Conservation (phyloP, 108 stramenopile genomes). For the Cyclotella cryptica region DNA sequence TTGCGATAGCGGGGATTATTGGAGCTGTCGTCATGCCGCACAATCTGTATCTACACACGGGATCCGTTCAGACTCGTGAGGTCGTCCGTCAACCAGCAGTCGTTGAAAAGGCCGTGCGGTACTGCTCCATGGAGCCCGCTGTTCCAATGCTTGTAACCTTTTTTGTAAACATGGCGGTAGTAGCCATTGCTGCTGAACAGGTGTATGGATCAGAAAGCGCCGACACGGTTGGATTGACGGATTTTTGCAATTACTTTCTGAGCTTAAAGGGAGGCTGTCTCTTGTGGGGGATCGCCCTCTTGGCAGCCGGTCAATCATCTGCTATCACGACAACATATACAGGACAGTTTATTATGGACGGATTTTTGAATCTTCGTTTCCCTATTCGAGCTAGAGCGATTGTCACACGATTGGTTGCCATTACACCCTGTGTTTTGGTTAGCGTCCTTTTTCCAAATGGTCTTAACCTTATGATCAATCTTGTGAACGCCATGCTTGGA, state of each 20-base stretch:
- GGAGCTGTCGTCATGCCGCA: constrained; percentile 91
- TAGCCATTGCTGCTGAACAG: constrained; percentile 80
- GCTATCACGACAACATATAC: constrained; percentile 90
- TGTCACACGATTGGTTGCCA: constrained; percentile 44
- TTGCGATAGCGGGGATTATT: constrained; percentile 72
- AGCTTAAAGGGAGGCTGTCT: constrained; percentile 26
- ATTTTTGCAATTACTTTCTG: not conserved
- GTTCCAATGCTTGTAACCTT: constrained; percentile 80
- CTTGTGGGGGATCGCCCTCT: constrained; percentile 82
- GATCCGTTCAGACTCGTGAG: constrained; percentile 63
- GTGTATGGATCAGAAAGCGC: constrained; percentile 52
- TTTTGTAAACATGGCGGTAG: constrained; percentile 85
- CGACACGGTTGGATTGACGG: not conserved
- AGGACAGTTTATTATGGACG: constrained; percentile 90
- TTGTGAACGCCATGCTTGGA: constrained; percentile 80
- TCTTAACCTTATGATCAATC: constrained; percentile 72
- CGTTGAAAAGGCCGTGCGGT: constrained; percentile 73
- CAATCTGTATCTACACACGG: constrained; percentile 88
- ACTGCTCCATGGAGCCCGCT: constrained; percentile 82
- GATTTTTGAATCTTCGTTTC: constrained; percentile 75
- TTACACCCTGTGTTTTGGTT: constrained; percentile 78
- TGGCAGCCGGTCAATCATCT: constrained; percentile 84
- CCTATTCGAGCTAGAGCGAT: constrained; percentile 65
- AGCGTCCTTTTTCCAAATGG: constrained; percentile 66
- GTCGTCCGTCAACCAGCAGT: constrained; percentile 48